Percentiles rank a stretch among this genome's conserved stretches.
Conservation (phyloP, 1,139 yeast genomes). For the Kodamaea alishanica region DNA sequence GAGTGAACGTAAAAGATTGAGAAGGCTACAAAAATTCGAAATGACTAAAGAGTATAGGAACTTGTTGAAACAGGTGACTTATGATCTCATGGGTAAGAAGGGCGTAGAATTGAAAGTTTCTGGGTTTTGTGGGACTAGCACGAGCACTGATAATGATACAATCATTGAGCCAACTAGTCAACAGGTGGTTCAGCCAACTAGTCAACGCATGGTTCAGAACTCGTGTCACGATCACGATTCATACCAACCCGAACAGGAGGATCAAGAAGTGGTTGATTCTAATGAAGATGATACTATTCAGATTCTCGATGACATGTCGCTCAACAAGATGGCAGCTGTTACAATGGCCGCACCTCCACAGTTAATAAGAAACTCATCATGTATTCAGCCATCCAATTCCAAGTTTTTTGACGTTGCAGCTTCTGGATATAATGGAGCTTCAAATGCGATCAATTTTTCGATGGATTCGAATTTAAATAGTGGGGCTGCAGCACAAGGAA, state of each 20-base stretch:
- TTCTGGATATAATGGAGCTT: slow-evolving; percentile 72
- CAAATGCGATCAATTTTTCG: slow-evolving; percentile 40
- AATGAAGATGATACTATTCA: slow-evolving; percentile 8
- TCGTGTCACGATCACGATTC: too few species aligned
- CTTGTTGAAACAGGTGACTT: slow-evolving; percentile 34
- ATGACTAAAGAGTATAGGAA: slow-evolving; percentile 40
- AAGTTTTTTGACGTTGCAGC: slow-evolving; percentile 68
- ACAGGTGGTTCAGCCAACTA: too few species aligned
- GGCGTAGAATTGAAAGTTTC: slow-evolving; percentile 18
- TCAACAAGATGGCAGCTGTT: slow-evolving; percentile 6
- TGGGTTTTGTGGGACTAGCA: slow-evolving; percentile 26
- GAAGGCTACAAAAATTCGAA: slow-evolving; percentile 40
- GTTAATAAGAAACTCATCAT: slow-evolving; percentile 27
- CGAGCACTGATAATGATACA: slow-evolving; percentile 28
- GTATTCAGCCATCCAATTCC: slow-evolving; percentile 26
- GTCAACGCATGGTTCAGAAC: too few species aligned
- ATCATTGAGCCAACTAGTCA: slow-evolving; percentile 12
- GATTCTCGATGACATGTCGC: slow-evolving; percentile 13
- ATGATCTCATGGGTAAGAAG: slow-evolving; percentile 29
- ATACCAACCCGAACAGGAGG: slow-evolving; percentile 12
- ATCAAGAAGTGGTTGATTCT: slow-evolving; percentile 10
- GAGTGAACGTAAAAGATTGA: slow-evolving; percentile 32
- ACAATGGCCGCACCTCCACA: slow-evolving; percentile 9
- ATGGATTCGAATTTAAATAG: slow-evolving; percentile 45
- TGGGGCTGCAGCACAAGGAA: slow-evolving; percentile 38